These are phyloP conservation scores for Flaveria brownii DNA, from an alignment of 129 eudicot genomes.

Conservation along the genomic window DNA sequence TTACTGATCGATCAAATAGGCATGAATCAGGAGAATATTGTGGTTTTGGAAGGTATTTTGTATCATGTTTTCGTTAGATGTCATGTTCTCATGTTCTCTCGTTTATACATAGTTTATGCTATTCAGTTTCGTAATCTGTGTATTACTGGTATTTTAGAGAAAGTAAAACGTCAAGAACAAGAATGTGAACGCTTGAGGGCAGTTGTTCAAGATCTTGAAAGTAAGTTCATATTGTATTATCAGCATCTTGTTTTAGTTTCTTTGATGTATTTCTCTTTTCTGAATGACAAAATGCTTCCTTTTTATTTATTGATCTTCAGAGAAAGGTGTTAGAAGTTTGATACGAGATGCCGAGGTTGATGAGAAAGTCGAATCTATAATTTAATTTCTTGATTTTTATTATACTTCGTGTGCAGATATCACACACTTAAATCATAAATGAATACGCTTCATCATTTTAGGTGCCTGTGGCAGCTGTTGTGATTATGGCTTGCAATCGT, in stretches of 20 bases:
- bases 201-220: constrained; percentile 75
- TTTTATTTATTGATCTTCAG: constrained; percentile 38
- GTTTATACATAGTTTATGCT: background rate
- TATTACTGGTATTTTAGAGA: constrained; percentile 57
- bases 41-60: constrained; percentile 64
- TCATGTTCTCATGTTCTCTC: constrained; percentile 3
- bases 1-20: constrained; percentile 71
- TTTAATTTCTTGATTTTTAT: background rate
- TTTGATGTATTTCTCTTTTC: background rate
- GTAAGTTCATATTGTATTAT: constrained; percentile 38
- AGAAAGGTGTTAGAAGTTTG: constrained; percentile 55
- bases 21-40: constrained; percentile 57
- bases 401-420: background rate
- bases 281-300: background rate
- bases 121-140: background rate
- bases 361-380: background rate
- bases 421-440: constrained; percentile 1
- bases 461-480: constrained; percentile 97
- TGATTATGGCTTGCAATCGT: constrained; percentile 97
- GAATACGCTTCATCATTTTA: constrained; percentile 19
- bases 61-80: background rate
- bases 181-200: constrained; percentile 67
- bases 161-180: constrained; percentile 54
- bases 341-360: constrained; percentile 57
- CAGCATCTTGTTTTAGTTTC: background rate